Base-by-base conservation (phyloP, 176 grass and related monocot species). In the Elaeis guineensis region DNA sequence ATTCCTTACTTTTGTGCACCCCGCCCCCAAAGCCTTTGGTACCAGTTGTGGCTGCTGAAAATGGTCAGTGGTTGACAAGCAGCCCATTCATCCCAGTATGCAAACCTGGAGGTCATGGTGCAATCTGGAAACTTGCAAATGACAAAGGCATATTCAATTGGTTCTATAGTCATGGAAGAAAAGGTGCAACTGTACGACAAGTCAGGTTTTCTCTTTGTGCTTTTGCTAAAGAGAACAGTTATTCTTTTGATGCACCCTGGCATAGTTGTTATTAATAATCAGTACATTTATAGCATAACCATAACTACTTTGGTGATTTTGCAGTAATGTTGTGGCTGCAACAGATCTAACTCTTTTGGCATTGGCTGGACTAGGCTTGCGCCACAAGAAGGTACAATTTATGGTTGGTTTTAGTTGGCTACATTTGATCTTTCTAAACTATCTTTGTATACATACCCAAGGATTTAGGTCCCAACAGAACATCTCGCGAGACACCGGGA, bases 281-380 rank as follows among this genome's bases (percentile, higher is more conserved):
- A 14, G 35, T 44, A 44, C 35, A 44, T 44, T 44, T 44, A 44
- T 12, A 2, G 35, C 9, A 44, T 44, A 44, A 44, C 9, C 35
- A 44, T 12, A 17, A 51, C 66, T 73, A 26, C 62, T 73, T 23
- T 54, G 55, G 19, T 80, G 17, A n/a, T 55, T 69, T 79, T 85
- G n/a, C 72, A 97, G 92, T 76, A 97, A 97, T 85, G 92, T 97
- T 82, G 87, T 91, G 21, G 92, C 92, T 69, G 87, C 92, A 49
- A 97, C 92, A 67, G 92, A 97, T 77, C 69, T 97, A 66, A 97
- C 92, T 17, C 76, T 97, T 51, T 82, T 97, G 81, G 92, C 87
- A 49, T 83, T 97, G 78, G 81, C 92, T 50, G 92, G 92, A 77
- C 57, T 90, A 59, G 92, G 92, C 56, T 69, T 97, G 50, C 84